Conservation (phyloP, 164 flowering plant genomes). For the Sextonia rubra region DNA sequence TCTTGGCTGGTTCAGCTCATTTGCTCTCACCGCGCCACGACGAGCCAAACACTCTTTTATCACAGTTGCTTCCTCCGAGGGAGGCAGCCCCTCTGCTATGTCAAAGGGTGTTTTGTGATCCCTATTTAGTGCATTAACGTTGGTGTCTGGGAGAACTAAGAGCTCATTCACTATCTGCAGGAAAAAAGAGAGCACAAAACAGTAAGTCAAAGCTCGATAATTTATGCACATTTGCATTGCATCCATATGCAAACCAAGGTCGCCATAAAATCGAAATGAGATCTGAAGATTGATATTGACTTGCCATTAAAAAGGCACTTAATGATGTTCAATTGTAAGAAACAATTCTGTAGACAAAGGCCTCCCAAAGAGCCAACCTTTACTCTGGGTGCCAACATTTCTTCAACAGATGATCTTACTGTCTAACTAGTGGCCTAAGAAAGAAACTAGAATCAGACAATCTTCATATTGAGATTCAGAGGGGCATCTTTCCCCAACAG, state of each 20-base stretch:
- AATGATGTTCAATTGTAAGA: not conserved
- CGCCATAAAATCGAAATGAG: not conserved
- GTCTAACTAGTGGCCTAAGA: not conserved
- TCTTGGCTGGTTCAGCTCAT: conserved; percentile 69
- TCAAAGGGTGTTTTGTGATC: conserved; percentile 70
- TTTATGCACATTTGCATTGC: not conserved
- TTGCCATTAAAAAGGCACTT: not conserved
- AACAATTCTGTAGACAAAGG: not conserved
- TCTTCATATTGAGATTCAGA: not conserved
- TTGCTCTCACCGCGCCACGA: conserved; percentile 54
- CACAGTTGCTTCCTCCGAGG: conserved; percentile 53
- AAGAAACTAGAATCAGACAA: not conserved
- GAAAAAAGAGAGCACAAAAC: not conserved
- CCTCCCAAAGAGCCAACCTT: not conserved
- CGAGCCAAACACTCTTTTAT: conserved; percentile 46
- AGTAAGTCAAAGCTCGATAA: not conserved
- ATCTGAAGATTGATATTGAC: not conserved
- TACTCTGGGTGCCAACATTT: not conserved
- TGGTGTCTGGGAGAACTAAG: conserved; percentile 48
- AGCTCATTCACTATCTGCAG: conserved; percentile 65
- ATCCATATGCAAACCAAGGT: not conserved
- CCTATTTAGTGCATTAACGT: conserved; percentile 64
- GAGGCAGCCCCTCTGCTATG: conserved; percentile 64
- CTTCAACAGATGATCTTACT: not conserved
- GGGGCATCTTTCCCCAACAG: not conserved